Conservation (phyloP, 2,329 filamentous ascomycete species). For the Fusarium sp. region DNA sequence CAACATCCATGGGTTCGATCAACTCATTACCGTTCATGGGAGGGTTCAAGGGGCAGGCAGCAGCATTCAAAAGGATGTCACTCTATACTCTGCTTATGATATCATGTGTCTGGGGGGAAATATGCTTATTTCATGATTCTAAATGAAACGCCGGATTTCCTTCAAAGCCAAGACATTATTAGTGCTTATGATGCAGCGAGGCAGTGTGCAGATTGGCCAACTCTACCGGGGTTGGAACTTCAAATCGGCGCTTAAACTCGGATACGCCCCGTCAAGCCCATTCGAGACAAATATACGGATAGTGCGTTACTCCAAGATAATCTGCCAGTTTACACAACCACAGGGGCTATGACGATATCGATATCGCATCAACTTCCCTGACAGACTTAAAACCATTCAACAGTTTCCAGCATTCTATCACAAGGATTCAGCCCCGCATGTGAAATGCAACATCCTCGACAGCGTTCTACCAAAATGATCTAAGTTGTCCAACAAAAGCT, state of each 20-base stretch:
- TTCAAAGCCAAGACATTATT: background rate
- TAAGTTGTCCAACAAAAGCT: background rate
- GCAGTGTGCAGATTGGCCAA: background rate
- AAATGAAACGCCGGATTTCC: background rate
- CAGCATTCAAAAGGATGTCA: background rate
- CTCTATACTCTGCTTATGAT: background rate
- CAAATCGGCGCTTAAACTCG: background rate
- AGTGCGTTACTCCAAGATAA: background rate
- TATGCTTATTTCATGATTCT: background rate
- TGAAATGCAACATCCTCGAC: no score
- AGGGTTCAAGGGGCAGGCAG: background rate
- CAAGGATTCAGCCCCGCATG: background rate
- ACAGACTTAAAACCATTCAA: no score
- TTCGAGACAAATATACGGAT: background rate
- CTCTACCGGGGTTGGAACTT: fast-evolving
- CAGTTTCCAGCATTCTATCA: no score
- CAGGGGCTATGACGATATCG: no score
- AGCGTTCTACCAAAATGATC: no score
- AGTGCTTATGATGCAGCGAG: background rate
- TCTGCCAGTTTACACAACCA: fast-evolving
- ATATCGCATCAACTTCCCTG: no score
- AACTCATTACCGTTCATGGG: background rate
- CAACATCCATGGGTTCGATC: no score
- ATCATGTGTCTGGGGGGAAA: background rate
- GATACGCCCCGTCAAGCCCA: fast-evolving